A percentile compares a stretch with the other conserved stretches of the same genome.
These are phyloP conservation scores for Colletotrichum somersetense DNA, from an alignment of 2,329 filamentous ascomycete genomes.

Conservation along the genomic window DNA sequence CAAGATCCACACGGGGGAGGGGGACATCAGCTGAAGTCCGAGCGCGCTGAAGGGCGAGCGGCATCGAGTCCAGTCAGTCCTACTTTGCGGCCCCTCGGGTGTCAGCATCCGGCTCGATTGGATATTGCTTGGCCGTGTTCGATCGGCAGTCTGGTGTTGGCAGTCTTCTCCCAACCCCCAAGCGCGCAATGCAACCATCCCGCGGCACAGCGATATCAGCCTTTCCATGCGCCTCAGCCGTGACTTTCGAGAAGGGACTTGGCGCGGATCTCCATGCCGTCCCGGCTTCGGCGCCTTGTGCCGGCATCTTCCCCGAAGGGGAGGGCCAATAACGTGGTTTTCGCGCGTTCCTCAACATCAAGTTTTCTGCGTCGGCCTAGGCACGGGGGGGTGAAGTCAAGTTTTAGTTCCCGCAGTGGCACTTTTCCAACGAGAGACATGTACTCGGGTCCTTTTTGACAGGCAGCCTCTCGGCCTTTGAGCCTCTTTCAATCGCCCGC, in stretches of 20 bases:
- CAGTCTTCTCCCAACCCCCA: background rate
- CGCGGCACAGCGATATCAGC: constrained; percentile 2
- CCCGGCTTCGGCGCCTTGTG: background rate
- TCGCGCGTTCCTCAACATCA: background rate
- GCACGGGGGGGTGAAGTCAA: background rate
- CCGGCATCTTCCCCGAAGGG: constrained; percentile 7
- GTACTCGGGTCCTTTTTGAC: background rate
- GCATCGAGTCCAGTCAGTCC: constrained; percentile 3
- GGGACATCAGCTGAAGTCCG: constrained; percentile 8
- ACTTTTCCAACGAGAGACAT: constrained; percentile 23
- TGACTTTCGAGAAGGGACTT: constrained; percentile 33
- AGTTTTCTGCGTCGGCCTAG: background rate
- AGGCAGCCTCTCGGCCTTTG: constrained; percentile 16
- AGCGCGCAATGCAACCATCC: background rate
- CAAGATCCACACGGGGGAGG: constrained; percentile 1
- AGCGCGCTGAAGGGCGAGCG: background rate
- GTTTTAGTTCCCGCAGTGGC: constrained; percentile 9
- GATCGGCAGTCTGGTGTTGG: constrained; percentile 7
- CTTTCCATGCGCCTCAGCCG: background rate
- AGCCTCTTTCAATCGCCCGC: constrained; percentile 17
- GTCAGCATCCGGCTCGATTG: background rate
- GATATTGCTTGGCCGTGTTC: background rate
- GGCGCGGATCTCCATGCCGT: background rate
- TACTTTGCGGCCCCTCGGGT: background rate
- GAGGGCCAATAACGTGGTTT: background rate